Conservation (phyloP, 2,329 filamentous ascomycete species). For the Claviceps maximensis region DNA sequence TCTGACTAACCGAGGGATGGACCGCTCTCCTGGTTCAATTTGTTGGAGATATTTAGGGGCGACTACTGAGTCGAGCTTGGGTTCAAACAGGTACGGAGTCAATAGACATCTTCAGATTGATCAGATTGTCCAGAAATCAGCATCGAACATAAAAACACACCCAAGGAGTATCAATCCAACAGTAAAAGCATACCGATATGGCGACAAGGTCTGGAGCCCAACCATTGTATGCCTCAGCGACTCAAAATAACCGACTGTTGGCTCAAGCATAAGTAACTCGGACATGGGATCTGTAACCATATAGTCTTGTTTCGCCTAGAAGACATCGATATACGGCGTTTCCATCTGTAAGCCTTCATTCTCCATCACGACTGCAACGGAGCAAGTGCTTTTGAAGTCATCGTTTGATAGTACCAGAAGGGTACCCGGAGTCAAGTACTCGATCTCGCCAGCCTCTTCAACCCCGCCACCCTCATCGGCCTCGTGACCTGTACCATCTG, state of each 20-base stretch:
- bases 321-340: constrained; percentile 47
- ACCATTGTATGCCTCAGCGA: constrained; percentile 58
- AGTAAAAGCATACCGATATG: constrained; percentile 35
- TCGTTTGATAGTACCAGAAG: constrained; percentile 45
- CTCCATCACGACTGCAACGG: constrained; percentile 60
- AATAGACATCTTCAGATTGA: constrained; percentile 36
- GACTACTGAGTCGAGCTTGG: constrained; percentile 20
- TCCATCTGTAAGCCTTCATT: constrained; percentile 38
- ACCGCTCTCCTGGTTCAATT: not conserved
- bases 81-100: constrained; percentile 45
- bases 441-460: constrained; percentile 41
- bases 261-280: constrained; percentile 69
- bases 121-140: not conserved
- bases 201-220: constrained; percentile 50
- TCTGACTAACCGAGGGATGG: constrained; percentile 9
- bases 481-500: not conserved
- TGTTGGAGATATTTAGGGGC: constrained; percentile 16
- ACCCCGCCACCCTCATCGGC: constrained; percentile 22
- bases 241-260: constrained; percentile 63
- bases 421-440: constrained; percentile 37
- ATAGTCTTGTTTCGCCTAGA: constrained; percentile 49
- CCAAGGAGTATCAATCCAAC: not conserved
- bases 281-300: constrained; percentile 52
- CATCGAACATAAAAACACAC: not conserved
- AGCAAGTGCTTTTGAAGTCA: constrained; percentile 49